Base-by-base conservation (phyloP, 441 rosid species). In the Erodium texanum region DNA sequence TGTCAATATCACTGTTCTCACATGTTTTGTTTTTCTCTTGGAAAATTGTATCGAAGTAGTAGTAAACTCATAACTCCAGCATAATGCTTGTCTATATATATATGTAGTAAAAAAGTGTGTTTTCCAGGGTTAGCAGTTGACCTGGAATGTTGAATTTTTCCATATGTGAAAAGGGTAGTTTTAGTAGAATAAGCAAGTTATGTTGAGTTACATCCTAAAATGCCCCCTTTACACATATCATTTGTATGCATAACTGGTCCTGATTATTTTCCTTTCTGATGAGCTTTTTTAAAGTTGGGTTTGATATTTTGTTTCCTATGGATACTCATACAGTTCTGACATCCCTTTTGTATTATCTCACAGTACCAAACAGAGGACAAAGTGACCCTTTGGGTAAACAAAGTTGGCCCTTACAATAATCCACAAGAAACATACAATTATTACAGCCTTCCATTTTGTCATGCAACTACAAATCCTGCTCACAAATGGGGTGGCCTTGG, bases 401-500 rank as follows among this genome's bases (percentile, higher is more conserved):
- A 96, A 76, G 97, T 93, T 76, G 99, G 99, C 29, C 99, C 99
- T 6, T 96, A 96, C 74, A 96, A 96, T 82, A 96, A 96, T 78
- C 99, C 99, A 36, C 99, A 96, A 82, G 99, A 96, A 85, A 96
- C 98, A 0, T 96, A 96, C 80, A 96, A 96, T 84, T 96, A 96
- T 73, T 89, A 90, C 87, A 89, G 96, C 82, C 99, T 96, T 78
- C 99, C 99, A 24, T 93, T 93, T 83, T 96, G 99, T 71, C 89
- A 76, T 68, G 82, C 84, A 45, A 70, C 90, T 73, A 80, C 23
- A 19, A 79, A 74, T 76, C 75, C 85, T 66, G 85, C 83, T 62
- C 99, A 96, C 84, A 96, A 93, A 76, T 96, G 98, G 99, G 99
- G 97, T 80, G 99, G 98, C 69, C 98, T 96, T 78, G 99, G 98